Conservation (phyloP, 2,329 filamentous ascomycete species). For the Acarospora socialis region DNA sequence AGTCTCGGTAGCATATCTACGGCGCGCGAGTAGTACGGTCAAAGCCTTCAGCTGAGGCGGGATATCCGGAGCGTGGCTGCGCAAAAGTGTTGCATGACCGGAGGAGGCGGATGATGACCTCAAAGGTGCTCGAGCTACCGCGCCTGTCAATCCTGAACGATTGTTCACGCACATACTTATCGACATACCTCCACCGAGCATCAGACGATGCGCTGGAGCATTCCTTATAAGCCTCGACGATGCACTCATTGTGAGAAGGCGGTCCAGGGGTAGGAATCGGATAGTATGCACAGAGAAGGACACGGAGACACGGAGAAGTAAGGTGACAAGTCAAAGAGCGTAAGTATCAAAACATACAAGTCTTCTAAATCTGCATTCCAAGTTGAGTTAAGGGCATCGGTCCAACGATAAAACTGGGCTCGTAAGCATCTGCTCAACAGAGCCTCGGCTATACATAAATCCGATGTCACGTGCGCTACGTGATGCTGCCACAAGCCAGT, state of each 20-base stretch:
- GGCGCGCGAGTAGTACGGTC: slow-evolving; percentile 41
- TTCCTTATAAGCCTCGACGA: slow-evolving; percentile 9
- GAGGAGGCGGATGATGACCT: not conserved
- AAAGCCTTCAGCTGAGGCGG: slow-evolving; percentile 41
- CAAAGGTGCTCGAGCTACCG: not conserved
- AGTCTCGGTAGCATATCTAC: slow-evolving; percentile 43
- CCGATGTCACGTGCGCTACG: too few species aligned
- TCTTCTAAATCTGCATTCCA: too few species aligned
- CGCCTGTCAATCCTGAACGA: not conserved
- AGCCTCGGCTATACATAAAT: too few species aligned
- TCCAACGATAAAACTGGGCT: too few species aligned
- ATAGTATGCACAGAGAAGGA: too few species aligned
- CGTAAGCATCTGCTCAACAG: too few species aligned
- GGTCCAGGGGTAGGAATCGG: too few species aligned
- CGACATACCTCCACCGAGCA: slow-evolving; percentile 2
- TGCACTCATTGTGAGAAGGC: slow-evolving; percentile 10
- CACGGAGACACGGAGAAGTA: too few species aligned
- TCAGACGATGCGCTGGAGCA: slow-evolving; percentile 6
- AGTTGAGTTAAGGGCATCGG: too few species aligned
- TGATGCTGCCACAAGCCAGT: too few species aligned
- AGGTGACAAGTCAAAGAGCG: too few species aligned
- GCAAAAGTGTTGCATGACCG: not conserved
- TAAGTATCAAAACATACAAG: too few species aligned
- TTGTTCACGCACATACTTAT: not conserved
- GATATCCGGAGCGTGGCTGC: slow-evolving; percentile 18